These are phyloP conservation scores for Pseudogymnoascus sp. DNA, from an alignment of 2,329 filamentous ascomycete species.

Conservation along the genomic window DNA sequence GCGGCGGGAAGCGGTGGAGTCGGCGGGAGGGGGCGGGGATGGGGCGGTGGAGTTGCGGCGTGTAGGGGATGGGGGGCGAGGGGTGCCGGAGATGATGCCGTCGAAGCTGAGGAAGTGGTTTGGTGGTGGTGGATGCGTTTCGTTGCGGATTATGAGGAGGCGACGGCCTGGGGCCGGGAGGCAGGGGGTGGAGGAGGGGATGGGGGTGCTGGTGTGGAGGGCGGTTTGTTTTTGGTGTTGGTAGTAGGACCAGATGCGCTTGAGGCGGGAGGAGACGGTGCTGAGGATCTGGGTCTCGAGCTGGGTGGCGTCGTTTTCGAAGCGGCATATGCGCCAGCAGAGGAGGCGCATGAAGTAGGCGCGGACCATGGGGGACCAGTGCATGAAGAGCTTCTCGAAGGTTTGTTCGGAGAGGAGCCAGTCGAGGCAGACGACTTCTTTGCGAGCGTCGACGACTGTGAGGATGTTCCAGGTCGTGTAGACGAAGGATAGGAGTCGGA, in stretches of 20 bases:
- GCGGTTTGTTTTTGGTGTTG: slow-evolving; percentile 49
- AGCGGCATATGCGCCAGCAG: slow-evolving; percentile 61
- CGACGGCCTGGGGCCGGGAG: slow-evolving; percentile 59
- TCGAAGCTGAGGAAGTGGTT: slow-evolving; percentile 53
- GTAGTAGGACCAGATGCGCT: slow-evolving; percentile 55
- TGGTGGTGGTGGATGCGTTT: slow-evolving; percentile 33
- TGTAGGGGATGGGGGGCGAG: neutral
- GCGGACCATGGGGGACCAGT: slow-evolving; percentile 73
- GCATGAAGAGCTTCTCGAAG: slow-evolving; percentile 61
- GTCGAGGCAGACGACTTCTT: slow-evolving; percentile 50
- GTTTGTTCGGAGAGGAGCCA: slow-evolving; percentile 53
- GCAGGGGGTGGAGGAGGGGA: slow-evolving; percentile 55
- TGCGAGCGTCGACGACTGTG: slow-evolving; percentile 45
- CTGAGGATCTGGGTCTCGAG: slow-evolving; percentile 50
- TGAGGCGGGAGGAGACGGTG: slow-evolving; percentile 46
- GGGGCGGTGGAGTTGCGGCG: slow-evolving; percentile 17
- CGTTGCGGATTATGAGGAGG: slow-evolving; percentile 62
- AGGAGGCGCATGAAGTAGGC: slow-evolving; percentile 64
- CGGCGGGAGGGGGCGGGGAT: slow-evolving; percentile 14
- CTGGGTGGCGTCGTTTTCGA: slow-evolving; percentile 43
- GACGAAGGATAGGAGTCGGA: slow-evolving; percentile 59
- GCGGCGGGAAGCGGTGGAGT: slow-evolving; percentile 36
- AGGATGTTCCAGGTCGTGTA: slow-evolving; percentile 57
- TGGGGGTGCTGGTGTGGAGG: slow-evolving; percentile 37
- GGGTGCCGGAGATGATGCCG: slow-evolving; percentile 32